Evolutionary conservation across 805 yeast genomes (phyloP), one percentile per base, ranked within the genome.

Genomic region (Teunomyces tritomae): DNA sequence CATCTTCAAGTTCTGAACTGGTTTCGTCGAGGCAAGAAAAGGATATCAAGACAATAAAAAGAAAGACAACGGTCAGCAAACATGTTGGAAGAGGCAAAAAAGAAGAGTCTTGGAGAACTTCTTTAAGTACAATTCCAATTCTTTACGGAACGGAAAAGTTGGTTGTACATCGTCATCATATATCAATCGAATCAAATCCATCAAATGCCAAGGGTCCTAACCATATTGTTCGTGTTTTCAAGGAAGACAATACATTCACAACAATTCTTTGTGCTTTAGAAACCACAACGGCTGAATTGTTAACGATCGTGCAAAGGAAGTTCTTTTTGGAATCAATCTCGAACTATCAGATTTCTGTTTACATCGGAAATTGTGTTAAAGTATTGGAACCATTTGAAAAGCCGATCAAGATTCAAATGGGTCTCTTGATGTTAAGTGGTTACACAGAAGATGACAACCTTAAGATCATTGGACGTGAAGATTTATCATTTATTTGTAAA

Each of bases 181-280:
- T 28, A 20, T 7, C 39, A 3, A 11, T 28, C 8, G 30, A 50
- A 5, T 20, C 49, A 4, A 55, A 49, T 9, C 28, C 52, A 7
- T 36, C 49, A 14, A 42, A 28, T 14, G 36, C 28, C 29, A 63
- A 59, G 46, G 70, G 67, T 9, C 69, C 71, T 17, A 72, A 69
- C 41, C 78, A 71, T 54, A 78, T 75, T 51, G 71, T 92, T 17
- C 82, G 96, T 50, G 84, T 92, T 1, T 90, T 87, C 69, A 82
- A 86, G 49, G 87, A 83, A 45, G 96, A 88, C 49, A 91, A 89
- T 56, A 86, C 90, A 8, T 88, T 89, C 54, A 86, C 94, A 11
- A 88, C 96, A 1, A 70, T 92, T 16, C 82, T 90, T 11, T 85
- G 96, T 59, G 81, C 92, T 0, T 75, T 87, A 29, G 87, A 85